Base-by-base conservation (phyloP, 495 filamentous ascomycete species). In the Penicillium argentinense region DNA sequence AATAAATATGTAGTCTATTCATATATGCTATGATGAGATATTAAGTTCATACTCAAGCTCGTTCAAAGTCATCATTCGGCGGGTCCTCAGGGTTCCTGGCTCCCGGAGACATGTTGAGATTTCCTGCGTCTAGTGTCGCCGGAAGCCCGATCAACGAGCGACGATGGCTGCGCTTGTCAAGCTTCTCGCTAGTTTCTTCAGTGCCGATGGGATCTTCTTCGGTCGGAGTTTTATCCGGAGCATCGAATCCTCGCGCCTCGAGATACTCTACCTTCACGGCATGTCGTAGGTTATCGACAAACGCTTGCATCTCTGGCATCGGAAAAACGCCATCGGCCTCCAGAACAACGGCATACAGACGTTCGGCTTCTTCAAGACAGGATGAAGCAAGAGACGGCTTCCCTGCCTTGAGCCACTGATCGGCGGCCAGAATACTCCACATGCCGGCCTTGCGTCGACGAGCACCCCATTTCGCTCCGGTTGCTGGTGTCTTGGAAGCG, bases 401-500 rank as follows among this genome's bases (percentile, higher is more conserved):
- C 6, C 76, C 80, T 27, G 88, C 75, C 28, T 75, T 77, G 12
- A 91, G 64, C 93, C 93, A 98, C 3, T 82, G 77, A 39, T 95
- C 86, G 1, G 91, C 84, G 5, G 86, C 87, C 23, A 95, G 72
- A 19, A 93, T 77, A 53, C 82, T 86, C 92, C 95, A 98, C 64
- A 96, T 78, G 0, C 88, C 95, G 7, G 89, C 86, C 67, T 96
- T 97, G 19, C 93, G 76, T 38, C 72, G 75, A 43, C 93, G 72
- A 4, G 78, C 71, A 3, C 89, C 89, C 76, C 82, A 87, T 27
- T 64, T 68, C n/a, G 82, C 74, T 0, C 78, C 76, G 0, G 83
- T 81, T 1, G 76, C 63, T 1, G 87, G 83, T 23, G 74, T 73
- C 39, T 88, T 86, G 1, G 87, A 80, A 0, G 81, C 82, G 64